Base-by-base conservation (phyloP, 1,284 basidiomycete species). In the Termitomyces sp. region DNA sequence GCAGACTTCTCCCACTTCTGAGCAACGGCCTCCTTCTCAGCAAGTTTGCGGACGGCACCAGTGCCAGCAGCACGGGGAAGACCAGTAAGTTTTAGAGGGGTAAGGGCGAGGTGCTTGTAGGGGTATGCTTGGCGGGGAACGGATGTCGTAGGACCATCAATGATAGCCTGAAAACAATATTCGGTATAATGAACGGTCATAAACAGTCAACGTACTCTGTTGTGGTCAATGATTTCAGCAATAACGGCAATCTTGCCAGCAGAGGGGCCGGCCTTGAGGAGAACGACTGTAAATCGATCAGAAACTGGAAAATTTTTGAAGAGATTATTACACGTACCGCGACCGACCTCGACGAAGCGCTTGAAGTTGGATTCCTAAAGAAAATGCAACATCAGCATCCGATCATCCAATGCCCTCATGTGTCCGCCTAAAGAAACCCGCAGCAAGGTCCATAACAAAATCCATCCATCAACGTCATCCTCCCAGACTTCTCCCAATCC, bases 181-280 rank as follows among this genome's bases (percentile, higher is more conserved):
- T 21, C 34, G 34, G 21, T 52, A 13, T 24, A 13, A 21, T 34
- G 12, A 13, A 39, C 15, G 8, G 34, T 39, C 26, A 30, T n/a
- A n/a, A 36, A n/a, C 13, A 39, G 13, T 3, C n/a, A 77, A 90
- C 47, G 62, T 67, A 97, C 95, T 73, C 94, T 86, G 83, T 95
- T 97, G 84, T 98, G 96, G 85, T 99, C 97, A 64, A 99, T 94
- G 75, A 99, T 94, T 77, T 98, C 95, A 58, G 86, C 86, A 70
- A 99, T 95, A 65, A 94, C 90, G 61, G 97, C 97, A 69, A 98
- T 91, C 74, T 90, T 90, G 67, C 94, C 94, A 58, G 86, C 80
- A 58, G 78, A 83, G 59, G 91, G 91, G 61, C 95, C 96, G 62
- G 88, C 76, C 75, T 91, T 92, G 78, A 98, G 82, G 78, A 98